Evolutionary conservation across 2,329 filamentous ascomycete species (phyloP).

Genomic region (Basipetospora sp.): DNA sequence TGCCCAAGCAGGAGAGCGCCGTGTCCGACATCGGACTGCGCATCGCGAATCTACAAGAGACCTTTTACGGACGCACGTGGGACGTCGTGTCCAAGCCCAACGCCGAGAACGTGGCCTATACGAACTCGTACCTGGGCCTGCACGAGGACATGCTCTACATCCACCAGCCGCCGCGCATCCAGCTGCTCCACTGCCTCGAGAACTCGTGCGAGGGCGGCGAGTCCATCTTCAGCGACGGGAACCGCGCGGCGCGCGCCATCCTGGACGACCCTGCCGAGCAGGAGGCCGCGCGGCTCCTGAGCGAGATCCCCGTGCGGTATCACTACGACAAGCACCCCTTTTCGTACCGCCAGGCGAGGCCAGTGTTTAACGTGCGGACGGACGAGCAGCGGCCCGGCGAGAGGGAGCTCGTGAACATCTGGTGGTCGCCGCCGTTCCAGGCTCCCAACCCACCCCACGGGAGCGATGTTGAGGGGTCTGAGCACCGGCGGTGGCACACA

Average conservation of each 20-base stretch:
- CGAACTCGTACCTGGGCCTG: constrained; percentile 63
- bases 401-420: constrained; percentile 16
- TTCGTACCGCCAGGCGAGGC: constrained; percentile 44
- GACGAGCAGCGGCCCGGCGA: constrained; percentile 2
- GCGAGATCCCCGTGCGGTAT: constrained; percentile 37
- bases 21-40: constrained; percentile 55
- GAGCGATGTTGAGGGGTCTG: constrained; percentile 8
- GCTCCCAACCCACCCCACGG: constrained; percentile 26
- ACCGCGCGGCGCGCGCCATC: constrained; percentile 39
- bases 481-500: constrained; percentile 27
- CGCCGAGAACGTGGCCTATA: constrained; percentile 88
- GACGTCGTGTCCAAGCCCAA: constrained; percentile 70
- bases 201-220: constrained; percentile 69
- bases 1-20: constrained; percentile 52
- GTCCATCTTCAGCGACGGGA: constrained; percentile 71
- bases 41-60: constrained; percentile 67
- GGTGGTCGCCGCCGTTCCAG: constrained; percentile 74
- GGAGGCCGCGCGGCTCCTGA: constrained; percentile 23
- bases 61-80: constrained; percentile 85
- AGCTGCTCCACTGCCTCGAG: constrained; percentile 77
- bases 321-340: constrained; percentile 54
- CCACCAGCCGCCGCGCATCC: constrained; percentile 60
- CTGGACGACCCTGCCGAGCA: constrained; percentile 6
- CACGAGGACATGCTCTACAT: constrained; percentile 93
- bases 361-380: constrained; percentile 30